These are phyloP conservation scores for Blastocystis sp. DNA, from an alignment of 352 stramenopile genomes.

Conservation along the genomic window DNA sequence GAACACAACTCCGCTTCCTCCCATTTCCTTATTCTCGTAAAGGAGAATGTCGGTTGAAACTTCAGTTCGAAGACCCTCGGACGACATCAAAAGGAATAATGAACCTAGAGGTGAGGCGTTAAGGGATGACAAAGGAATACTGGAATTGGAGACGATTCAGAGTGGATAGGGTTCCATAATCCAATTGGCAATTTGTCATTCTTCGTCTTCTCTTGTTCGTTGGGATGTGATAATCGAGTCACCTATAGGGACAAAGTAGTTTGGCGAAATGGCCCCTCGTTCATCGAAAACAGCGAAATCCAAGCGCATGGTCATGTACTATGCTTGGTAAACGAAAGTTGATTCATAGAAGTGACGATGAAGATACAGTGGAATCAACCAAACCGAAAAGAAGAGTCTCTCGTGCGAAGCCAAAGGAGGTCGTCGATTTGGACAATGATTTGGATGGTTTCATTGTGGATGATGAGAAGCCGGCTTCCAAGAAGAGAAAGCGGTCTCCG, in stretches of 20 bases:
- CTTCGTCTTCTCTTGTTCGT: no score
- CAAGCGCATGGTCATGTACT: background rate
- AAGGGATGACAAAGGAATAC: no score
- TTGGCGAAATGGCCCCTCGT: background rate
- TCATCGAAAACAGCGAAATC: background rate
- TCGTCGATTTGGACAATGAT: background rate
- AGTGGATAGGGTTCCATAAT: no score
- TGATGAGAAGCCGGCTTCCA: background rate
- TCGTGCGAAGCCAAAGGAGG: background rate
- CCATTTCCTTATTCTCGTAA: background rate
- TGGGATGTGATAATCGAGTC: background rate
- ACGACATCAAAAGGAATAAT: background rate
- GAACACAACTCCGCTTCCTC: conserved; percentile 33
- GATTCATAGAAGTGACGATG: background rate
- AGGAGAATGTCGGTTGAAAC: conserved; percentile 51
- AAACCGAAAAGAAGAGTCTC: background rate
- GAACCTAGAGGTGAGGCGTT: no score
- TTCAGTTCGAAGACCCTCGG: conserved; percentile 19
- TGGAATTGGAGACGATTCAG: no score
- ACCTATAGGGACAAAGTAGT: no score
- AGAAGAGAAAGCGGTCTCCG: background rate
- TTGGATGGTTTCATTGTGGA: background rate
- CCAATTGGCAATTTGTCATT: background rate
- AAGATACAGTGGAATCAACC: background rate
- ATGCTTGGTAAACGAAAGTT: background rate